Evolutionary conservation across 352 stramenopile genomes (phyloP).

Genomic region (Phytophthora citrophthora): DNA sequence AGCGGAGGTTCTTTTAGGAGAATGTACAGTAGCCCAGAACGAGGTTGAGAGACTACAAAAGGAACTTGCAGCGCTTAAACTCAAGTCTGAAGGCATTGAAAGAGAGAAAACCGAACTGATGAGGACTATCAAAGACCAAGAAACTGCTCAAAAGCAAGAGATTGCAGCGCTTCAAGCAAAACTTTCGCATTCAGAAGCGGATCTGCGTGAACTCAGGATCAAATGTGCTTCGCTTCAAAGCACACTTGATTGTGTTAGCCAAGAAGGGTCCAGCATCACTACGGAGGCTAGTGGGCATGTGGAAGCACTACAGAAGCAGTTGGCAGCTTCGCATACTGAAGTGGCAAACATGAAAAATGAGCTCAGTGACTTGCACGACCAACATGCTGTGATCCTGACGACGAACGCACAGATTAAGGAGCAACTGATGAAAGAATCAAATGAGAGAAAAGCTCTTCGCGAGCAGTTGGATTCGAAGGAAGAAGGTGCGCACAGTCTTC

Average conservation of each 20-base stretch:
- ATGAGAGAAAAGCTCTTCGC: conserved; percentile 47
- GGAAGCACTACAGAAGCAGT: conserved; percentile 20
- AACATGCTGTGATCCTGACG: conserved; percentile 40
- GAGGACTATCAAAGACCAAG: conserved; percentile 19
- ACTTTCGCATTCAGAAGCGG: conserved; percentile 7
- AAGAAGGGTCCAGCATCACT: not conserved
- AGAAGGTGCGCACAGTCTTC: conserved; percentile 6
- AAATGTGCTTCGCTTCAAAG: conserved; percentile 18
- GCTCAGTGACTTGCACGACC: conserved; percentile 48
- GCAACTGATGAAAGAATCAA: conserved; percentile 59
- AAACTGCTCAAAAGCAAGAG: conserved; percentile 26
- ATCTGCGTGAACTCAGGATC: conserved; percentile 11
- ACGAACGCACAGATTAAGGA: conserved; percentile 62
- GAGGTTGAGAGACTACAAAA: conserved; percentile 20
- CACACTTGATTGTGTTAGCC: conserved; percentile 1
- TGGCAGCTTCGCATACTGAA: conserved; percentile 12
- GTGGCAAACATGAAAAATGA: conserved; percentile 30
- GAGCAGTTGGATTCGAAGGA: conserved; percentile 44
- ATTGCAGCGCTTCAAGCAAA: conserved; percentile 16
- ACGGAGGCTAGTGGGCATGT: conserved; percentile 7
- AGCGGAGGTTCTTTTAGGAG: conserved; percentile 17
- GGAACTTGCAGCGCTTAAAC: conserved; percentile 17
- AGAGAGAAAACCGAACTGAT: conserved; percentile 10
- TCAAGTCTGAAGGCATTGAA: conserved; percentile 3
- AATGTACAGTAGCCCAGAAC: conserved; percentile 6